Conservation (phyloP, 1,139 yeast genomes). For the Nakaseomyces kungkrabaensis region DNA sequence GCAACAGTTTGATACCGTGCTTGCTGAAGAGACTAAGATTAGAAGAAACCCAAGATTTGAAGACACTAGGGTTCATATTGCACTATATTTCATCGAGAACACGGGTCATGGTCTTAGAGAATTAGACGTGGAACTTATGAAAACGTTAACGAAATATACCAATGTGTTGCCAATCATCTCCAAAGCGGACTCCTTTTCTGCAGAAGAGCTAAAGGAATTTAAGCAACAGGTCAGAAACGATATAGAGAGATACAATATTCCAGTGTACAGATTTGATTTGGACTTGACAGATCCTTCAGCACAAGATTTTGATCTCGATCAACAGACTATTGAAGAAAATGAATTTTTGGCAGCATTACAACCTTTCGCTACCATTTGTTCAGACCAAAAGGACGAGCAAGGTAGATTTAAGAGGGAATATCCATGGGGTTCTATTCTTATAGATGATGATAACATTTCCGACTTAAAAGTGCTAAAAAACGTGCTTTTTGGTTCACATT, state of each 20-base stretch:
- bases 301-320: constrained; percentile 48
- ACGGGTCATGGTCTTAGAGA: constrained; percentile 75
- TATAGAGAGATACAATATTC: constrained; percentile 54
- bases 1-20: constrained; percentile 72
- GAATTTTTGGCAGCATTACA: constrained; percentile 48
- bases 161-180: constrained; percentile 64
- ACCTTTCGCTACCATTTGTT: constrained; percentile 65
- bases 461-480: constrained; percentile 57
- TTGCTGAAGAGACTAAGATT: constrained; percentile 69
- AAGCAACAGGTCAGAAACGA: constrained; percentile 47
- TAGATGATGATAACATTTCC: constrained; percentile 47
- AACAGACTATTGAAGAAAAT: constrained; percentile 60
- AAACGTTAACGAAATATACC: constrained; percentile 56
- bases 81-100: constrained; percentile 61
- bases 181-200: constrained; percentile 61
- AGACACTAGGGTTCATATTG: constrained; percentile 66
- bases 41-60: constrained; percentile 72
- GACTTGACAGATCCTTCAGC: constrained; percentile 30
- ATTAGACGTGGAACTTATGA: constrained; percentile 60
- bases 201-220: constrained; percentile 44
- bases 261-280: constrained; percentile 54
- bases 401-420: constrained; percentile 60
- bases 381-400: constrained; percentile 40
- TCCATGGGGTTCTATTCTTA: constrained; percentile 60
- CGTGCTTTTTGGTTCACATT: constrained; percentile 62